Percentiles rank a stretch among this genome's conserved stretches.
These are phyloP conservation scores for Claviceps sp. DNA, from an alignment of 2,329 filamentous ascomycete genomes.

Conservation along the genomic window DNA sequence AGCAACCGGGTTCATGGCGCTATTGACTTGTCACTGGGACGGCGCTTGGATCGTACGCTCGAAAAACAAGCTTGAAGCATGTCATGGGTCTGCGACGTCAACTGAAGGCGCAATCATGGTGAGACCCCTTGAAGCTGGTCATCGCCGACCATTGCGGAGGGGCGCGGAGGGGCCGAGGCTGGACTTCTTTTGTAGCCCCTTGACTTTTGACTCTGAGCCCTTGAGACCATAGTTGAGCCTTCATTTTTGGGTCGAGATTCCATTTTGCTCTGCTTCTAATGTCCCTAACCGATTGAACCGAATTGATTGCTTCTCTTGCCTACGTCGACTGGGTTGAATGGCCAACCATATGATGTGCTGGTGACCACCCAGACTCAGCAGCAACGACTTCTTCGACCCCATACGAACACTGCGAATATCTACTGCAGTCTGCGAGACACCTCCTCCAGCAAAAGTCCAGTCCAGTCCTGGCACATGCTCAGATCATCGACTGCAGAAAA, in stretches of 20 bases:
- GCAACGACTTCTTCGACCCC: not conserved
- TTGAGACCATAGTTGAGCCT: no score
- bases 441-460: no score
- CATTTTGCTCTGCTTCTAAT: not conserved
- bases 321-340: not conserved
- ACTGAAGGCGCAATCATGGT: not conserved
- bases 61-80: no score
- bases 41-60: no score
- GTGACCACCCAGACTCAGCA: not conserved
- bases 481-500: no score
- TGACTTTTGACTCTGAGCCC: not conserved
- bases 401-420: not conserved
- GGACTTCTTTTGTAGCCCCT: not conserved
- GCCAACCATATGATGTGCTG: not conserved
- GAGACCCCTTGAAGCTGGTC: not conserved
- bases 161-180: not conserved
- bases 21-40: no score
- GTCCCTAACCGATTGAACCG: not conserved
- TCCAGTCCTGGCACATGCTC: no score
- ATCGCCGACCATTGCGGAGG: constrained; percentile 1
- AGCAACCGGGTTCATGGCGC: no score
- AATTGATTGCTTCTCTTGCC: not conserved
- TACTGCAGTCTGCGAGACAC: no score
- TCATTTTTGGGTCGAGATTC: not conserved
- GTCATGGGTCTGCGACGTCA: not conserved